Percentiles rank a stretch among this genome's conserved stretches.
phyloP scores from a whole-genome alignment of 2,329 filamentous ascomycete species.

The Ceratocystis papillata region DNA sequence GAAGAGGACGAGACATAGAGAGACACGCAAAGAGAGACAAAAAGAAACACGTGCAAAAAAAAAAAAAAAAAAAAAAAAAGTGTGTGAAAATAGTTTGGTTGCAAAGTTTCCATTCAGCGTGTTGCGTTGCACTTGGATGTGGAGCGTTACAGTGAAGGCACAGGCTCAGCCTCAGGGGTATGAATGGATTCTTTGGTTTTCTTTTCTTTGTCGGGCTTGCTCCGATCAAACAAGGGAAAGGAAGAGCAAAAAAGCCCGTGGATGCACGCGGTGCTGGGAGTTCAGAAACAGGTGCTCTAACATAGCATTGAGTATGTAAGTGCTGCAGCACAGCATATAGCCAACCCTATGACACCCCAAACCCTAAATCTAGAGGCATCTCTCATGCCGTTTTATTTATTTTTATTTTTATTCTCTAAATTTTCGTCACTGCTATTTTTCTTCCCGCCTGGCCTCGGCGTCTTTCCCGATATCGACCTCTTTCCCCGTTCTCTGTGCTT shows the following conservation, averaged over 20 bases:
- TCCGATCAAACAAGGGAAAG: no score
- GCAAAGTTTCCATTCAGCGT: conserved; percentile 2
- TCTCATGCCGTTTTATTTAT: no score
- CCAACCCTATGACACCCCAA: no score
- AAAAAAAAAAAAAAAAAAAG: not conserved
- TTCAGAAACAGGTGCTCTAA: no score
- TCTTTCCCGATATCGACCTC: not conserved
- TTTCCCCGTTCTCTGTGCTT: conserved; percentile 12
- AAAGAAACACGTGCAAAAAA: not conserved
- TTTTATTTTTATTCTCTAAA: no score
- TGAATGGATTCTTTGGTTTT: not conserved
- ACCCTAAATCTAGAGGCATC: no score
- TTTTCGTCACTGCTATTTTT: not conserved
- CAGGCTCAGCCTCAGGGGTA: conserved; percentile 21
- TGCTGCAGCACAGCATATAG: no score
- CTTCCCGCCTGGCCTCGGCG: not conserved
- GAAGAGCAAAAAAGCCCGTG: no score
- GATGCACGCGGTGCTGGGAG: no score
- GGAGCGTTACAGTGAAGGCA: conserved; percentile 5
- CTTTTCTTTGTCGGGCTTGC: not conserved
- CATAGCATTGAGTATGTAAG: no score
- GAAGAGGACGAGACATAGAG: conserved; percentile 3
- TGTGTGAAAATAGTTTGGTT: not conserved
- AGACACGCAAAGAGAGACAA: not conserved
- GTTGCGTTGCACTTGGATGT: not conserved